Evolutionary conservation across 1,284 basidiomycete species (phyloP), one percentile per base, ranked within the genome.

Genomic region (Cutaneotrichosporon daszewskae): DNA sequence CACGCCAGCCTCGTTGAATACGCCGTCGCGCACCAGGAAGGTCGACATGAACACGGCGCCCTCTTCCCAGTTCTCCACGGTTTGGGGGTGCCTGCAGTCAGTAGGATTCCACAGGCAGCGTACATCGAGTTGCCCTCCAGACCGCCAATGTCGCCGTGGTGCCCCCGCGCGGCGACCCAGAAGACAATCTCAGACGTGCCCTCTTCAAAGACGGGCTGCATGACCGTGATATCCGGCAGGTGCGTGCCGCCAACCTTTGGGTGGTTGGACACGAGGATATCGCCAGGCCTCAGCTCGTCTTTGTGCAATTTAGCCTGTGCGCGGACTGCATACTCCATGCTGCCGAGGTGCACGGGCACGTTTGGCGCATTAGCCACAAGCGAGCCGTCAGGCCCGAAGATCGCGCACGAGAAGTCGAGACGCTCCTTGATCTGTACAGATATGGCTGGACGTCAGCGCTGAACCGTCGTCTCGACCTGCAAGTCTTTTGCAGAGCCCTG

Each of bases 41-140:
- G 6, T 13, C n/a, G 18, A 22, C 34, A 25, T 25, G 34, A 36
- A 12, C 20, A 25, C 22, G 2, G 44, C 34, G 4, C 44, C 44
- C 91, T 97, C 92, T 63, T 97, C 86, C 53, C 85, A 90, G 37
- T 96, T 82, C 47, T 78, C 87, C 46, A 85, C 85, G 20, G 84
- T 87, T 0, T 85, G 91, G 0, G 92, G 88, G 1, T 92, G 92
- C 66, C n/a, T n/a, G n/a, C n/a, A n/a, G n/a, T n/a, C n/a, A n/a
- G n/a, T n/a, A n/a, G n/a, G n/a, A n/a, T n/a, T n/a, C n/a, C n/a
- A n/a, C n/a, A n/a, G n/a, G n/a, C n/a, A n/a, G n/a, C n/a, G n/a
- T n/a, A n/a, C 92, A 97, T 97, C 13, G 87, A 90, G 17, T 81
- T 74, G 20, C 43, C 63, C 38, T 52, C 62, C 51, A 66, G 68